Percentiles rank a stretch among this genome's conserved stretches.
Conservation (phyloP, 1,284 basidiomycete species). For the Ceratobasidium sp. region DNA sequence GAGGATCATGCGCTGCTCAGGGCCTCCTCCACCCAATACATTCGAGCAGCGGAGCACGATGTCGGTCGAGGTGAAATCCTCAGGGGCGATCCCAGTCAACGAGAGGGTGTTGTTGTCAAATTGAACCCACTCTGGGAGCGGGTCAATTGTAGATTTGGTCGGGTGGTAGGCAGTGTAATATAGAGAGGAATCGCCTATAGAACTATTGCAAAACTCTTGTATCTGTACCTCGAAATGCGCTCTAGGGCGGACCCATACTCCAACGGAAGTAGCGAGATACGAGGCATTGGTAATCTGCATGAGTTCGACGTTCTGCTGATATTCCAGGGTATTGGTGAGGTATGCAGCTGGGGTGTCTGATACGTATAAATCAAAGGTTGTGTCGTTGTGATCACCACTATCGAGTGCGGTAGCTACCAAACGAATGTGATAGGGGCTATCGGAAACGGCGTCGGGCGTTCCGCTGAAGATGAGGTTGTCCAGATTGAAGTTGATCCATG, state of each 20-base stretch:
- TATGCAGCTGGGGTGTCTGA: conserved; percentile 2
- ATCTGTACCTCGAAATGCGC: background rate
- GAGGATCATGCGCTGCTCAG: background rate
- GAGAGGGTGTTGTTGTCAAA: conserved; percentile 18
- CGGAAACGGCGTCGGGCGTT: conserved; percentile 14
- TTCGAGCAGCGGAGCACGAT: conserved; percentile 24
- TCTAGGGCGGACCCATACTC: conserved; percentile 5
- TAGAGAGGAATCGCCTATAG: background rate
- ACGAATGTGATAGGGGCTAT: conserved; percentile 10
- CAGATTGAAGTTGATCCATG: conserved; percentile 15
- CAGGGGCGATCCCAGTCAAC: conserved; percentile 14
- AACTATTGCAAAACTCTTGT: conserved; percentile 2
- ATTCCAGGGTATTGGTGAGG: conserved; percentile 1
- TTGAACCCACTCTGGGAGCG: conserved; percentile 18
- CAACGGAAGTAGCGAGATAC: background rate
- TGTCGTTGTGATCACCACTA: conserved; percentile 17
- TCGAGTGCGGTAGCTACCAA: conserved; percentile 14
- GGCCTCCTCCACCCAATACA: conserved; percentile 17
- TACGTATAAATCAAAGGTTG: conserved; percentile 18
- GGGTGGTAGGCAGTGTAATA: conserved; percentile 15
- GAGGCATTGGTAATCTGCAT: conserved; percentile 15
- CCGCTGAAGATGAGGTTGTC: conserved; percentile 15
- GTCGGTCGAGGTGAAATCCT: conserved; percentile 3
- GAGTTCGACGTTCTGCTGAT: conserved; percentile 14
- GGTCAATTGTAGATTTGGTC: background rate